phyloP scores from a whole-genome alignment of 2,329 filamentous ascomycete genomes.

The Fusarium goolgardi region DNA sequence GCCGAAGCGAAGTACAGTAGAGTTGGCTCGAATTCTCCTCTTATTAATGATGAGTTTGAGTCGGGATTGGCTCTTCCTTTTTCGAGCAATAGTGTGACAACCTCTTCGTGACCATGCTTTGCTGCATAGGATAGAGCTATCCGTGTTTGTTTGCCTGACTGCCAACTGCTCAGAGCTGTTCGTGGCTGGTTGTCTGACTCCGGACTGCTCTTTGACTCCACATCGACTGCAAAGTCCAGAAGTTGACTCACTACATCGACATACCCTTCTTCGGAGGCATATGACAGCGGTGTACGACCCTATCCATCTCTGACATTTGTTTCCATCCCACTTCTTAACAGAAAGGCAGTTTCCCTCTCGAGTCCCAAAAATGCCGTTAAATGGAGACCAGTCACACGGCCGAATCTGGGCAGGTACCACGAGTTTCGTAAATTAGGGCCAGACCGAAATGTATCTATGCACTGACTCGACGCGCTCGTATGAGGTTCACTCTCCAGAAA shows the following conservation, averaged over 20 bases:
- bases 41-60: not conserved
- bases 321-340: not conserved
- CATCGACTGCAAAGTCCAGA: not conserved
- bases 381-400: not conserved
- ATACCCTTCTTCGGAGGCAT: not conserved
- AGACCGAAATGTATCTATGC: too few species aligned
- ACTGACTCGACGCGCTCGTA: not conserved
- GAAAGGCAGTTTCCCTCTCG: not conserved
- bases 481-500: not conserved
- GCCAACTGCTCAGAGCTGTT: too few species aligned
- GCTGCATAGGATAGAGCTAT: too few species aligned
- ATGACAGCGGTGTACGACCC: not conserved
- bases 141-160: too few species aligned
- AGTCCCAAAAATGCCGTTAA: not conserved
- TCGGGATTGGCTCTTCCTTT: not conserved
- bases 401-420: too few species aligned
- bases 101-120: not conserved
- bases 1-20: not conserved
- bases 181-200: rapidly evolving
- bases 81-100: not conserved
- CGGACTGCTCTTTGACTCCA: not conserved
- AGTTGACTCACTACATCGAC: not conserved
- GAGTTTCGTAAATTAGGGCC: too few species aligned
- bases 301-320: not conserved
- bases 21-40: not conserved